Conservation (phyloP, 2,329 filamentous ascomycete species). For the Corinectria fuckeliana region DNA sequence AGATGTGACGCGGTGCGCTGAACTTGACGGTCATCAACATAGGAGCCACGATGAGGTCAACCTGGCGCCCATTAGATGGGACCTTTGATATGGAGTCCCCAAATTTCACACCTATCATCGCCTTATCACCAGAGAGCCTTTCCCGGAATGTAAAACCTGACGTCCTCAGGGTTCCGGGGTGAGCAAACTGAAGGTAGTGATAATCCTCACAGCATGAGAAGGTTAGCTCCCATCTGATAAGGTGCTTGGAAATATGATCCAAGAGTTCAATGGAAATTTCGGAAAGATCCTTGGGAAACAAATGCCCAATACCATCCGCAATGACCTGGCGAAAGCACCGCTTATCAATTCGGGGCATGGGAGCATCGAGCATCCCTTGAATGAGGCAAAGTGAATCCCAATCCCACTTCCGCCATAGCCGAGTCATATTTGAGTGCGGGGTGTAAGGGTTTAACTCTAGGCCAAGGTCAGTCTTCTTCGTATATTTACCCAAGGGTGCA, state of each 20-base stretch:
- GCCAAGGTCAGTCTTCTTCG: neutral
- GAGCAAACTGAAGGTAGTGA: neutral
- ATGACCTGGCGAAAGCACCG: neutral
- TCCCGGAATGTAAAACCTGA: neutral
- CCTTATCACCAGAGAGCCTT: neutral
- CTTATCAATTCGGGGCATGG: neutral
- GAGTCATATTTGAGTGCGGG: neutral
- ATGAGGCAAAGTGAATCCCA: neutral
- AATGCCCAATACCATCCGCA: neutral
- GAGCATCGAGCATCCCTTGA: neutral
- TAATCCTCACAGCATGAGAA: neutral
- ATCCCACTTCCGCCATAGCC: neutral
- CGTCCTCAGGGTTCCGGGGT: neutral
- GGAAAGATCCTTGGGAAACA: neutral
- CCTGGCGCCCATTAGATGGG: neutral
- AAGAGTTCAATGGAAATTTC: neutral
- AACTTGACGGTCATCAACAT: neutral
- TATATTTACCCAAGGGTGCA: neutral
- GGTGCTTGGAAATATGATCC: rapidly evolving
- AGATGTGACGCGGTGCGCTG: too few species aligned
- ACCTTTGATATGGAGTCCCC: too few species aligned
- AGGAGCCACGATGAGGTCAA: neutral
- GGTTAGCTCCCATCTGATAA: neutral
- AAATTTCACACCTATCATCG: neutral
- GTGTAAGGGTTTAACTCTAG: neutral